Conservation (phyloP, 2,329 filamentous ascomycete genomes). For the Pseudogymnoascus sp. region DNA sequence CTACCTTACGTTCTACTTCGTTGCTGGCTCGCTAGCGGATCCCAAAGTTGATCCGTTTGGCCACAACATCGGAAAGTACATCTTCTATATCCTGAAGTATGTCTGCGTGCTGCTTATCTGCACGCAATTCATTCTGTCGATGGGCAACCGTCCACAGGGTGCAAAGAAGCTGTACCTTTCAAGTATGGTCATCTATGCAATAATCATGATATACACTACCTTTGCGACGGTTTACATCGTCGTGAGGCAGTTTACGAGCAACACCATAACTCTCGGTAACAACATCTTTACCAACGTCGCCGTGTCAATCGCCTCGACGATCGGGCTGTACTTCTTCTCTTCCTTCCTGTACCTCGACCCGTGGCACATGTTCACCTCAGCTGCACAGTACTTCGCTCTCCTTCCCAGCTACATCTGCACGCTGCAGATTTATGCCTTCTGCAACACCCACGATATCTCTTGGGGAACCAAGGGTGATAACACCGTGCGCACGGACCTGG, state of each 20-base stretch:
- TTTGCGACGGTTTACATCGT: conserved; percentile 89
- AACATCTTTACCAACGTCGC: conserved; percentile 95
- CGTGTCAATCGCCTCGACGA: conserved; percentile 77
- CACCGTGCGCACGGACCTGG: conserved; percentile 84
- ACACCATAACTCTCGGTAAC: conserved; percentile 58
- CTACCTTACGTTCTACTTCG: conserved; percentile 97
- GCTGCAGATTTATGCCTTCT: conserved; percentile 96
- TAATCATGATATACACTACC: conserved; percentile 94
- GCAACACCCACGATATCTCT: conserved; percentile 97
- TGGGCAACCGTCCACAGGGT: conserved; percentile 93
- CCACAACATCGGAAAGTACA: conserved; percentile 71
- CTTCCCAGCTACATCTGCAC: conserved; percentile 94
- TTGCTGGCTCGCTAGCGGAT: conserved; percentile 83
- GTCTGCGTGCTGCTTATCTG: conserved; percentile 78
- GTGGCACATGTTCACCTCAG: conserved; percentile 97
- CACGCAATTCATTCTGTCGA: conserved; percentile 91
- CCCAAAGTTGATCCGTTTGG: conserved; percentile 80
- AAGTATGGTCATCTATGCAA: conserved; percentile 79
- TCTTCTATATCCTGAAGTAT: conserved; percentile 84
- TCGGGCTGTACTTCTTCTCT: conserved; percentile 94
- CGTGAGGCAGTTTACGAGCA: conserved; percentile 59
- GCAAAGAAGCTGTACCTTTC: conserved; percentile 83
- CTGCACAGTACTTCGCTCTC: conserved; percentile 84
- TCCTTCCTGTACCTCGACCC: conserved; percentile 94
- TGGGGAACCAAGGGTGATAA: conserved; percentile 99